Evolutionary conservation across 805 yeast species (phyloP).

Genomic region (Ogataea methanolica): DNA sequence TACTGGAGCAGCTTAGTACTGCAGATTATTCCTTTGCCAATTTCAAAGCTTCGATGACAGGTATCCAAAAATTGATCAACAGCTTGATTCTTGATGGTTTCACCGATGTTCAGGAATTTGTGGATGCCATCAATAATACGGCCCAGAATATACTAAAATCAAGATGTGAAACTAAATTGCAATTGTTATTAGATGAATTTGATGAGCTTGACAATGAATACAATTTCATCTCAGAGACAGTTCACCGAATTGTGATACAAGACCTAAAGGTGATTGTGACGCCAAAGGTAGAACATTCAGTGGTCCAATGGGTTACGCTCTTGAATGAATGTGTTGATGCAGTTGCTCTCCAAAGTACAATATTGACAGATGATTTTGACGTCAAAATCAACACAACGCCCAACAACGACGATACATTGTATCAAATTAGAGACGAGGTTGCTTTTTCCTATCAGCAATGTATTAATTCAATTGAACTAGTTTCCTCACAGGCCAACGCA

Average conservation of each 20-base stretch:
- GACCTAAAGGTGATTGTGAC: slow-evolving; percentile 32
- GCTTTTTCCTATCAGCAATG: slow-evolving; percentile 17
- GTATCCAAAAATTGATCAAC: slow-evolving; percentile 34
- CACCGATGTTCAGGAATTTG: slow-evolving; percentile 30
- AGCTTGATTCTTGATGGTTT: slow-evolving; percentile 33
- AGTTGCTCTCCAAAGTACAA: slow-evolving; percentile 23
- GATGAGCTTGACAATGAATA: slow-evolving; percentile 21
- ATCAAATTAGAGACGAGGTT: neutral
- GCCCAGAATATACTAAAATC: slow-evolving; percentile 24
- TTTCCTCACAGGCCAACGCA: slow-evolving; percentile 24
- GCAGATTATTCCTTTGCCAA: slow-evolving; percentile 22
- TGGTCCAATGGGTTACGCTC: slow-evolving; percentile 23
- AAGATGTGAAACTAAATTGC: slow-evolving; percentile 22
- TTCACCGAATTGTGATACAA: slow-evolving; percentile 34
- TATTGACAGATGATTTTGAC: slow-evolving; percentile 23
- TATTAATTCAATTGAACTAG: slow-evolving; percentile 29
- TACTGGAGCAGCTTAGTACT: slow-evolving; percentile 20
- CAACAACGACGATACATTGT: neutral
- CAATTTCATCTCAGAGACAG: slow-evolving; percentile 33
- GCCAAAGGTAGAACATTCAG: slow-evolving; percentile 39
- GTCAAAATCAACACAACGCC: slow-evolving; percentile 1
- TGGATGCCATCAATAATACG: slow-evolving; percentile 30
- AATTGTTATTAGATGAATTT: slow-evolving; percentile 7
- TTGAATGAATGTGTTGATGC: slow-evolving; percentile 22
- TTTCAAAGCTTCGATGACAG: slow-evolving; percentile 19